phyloP scores from a whole-genome alignment of 129 eudicot genomes.

The Silybum marianum region DNA sequence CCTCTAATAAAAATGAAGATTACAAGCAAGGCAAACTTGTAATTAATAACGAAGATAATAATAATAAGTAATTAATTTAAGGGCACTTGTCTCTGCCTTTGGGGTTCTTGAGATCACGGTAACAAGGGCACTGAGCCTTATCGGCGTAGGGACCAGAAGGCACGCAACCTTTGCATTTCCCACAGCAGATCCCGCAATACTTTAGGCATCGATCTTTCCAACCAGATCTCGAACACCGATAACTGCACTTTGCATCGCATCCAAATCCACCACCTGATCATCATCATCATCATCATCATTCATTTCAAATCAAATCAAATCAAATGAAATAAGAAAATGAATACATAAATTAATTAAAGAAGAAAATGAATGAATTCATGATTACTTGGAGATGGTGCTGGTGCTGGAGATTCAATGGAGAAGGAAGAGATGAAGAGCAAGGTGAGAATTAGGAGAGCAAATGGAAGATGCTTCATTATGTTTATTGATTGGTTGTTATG shows the following conservation, averaged over 20 bases:
- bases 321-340: background rate
- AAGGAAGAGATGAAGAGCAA: conserved; percentile 30
- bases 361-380: background rate
- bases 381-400: conserved; percentile 29
- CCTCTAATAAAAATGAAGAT: no score
- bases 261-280: conserved; percentile 31
- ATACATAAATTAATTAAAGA: background rate
- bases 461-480: conserved; percentile 25
- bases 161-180: conserved; percentile 52
- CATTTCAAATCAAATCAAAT: background rate
- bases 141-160: conserved; percentile 69
- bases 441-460: conserved; percentile 19
- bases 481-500: background rate
- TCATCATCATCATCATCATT: background rate
- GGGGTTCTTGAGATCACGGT: conserved; percentile 57
- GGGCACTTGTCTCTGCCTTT: conserved; percentile 81
- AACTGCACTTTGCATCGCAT: conserved; percentile 26
- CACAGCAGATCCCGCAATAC: conserved; percentile 59
- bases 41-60: no score
- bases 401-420: background rate
- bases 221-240: conserved; percentile 42
- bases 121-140: conserved; percentile 71
- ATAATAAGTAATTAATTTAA: background rate
- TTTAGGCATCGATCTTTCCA: conserved; percentile 38
- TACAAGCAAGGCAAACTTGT: background rate